Percentiles rank a stretch among this genome's conserved stretches.
These are phyloP conservation scores for Ogataea pini DNA, from an alignment of 805 yeast genomes.

Conservation along the genomic window DNA sequence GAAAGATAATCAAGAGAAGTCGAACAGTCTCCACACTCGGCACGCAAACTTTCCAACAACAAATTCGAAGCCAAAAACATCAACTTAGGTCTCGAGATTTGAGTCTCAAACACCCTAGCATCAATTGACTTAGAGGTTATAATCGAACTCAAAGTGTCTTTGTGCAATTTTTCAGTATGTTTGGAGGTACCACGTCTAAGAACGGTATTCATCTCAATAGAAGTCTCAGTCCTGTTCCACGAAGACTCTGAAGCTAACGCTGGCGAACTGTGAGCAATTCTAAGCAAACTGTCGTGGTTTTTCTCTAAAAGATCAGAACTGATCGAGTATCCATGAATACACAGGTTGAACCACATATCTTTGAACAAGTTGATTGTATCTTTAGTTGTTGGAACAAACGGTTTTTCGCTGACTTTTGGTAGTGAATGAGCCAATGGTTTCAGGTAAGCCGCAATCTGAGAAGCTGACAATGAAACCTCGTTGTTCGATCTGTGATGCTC, in stretches of 20 bases:
- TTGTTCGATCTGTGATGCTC: constrained; percentile 80
- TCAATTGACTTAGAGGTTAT: constrained; percentile 55
- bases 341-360: constrained; percentile 93
- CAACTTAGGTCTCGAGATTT: constrained; percentile 68
- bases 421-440: constrained; percentile 74
- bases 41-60: constrained; percentile 76
- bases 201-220: constrained; percentile 88
- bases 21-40: constrained; percentile 78
- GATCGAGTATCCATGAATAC: constrained; percentile 82
- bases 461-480: constrained; percentile 70
- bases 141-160: constrained; percentile 52
- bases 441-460: constrained; percentile 61
- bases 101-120: constrained; percentile 39
- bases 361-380: constrained; percentile 63
- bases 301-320: constrained; percentile 53
- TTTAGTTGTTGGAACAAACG: constrained; percentile 47
- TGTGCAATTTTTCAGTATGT: constrained; percentile 74
- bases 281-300: constrained; percentile 51
- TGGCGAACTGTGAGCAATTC: constrained; percentile 85
- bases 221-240: constrained; percentile 84
- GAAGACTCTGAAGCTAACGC: constrained; percentile 82
- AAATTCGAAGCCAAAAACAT: constrained; percentile 86
- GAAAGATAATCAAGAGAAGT: constrained; percentile 76
- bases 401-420: constrained; percentile 54
- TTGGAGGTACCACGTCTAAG: constrained; percentile 87